Evolutionary conservation across 805 yeast genomes (phyloP).

Genomic region (Brettanomyces naardenensis): DNA sequence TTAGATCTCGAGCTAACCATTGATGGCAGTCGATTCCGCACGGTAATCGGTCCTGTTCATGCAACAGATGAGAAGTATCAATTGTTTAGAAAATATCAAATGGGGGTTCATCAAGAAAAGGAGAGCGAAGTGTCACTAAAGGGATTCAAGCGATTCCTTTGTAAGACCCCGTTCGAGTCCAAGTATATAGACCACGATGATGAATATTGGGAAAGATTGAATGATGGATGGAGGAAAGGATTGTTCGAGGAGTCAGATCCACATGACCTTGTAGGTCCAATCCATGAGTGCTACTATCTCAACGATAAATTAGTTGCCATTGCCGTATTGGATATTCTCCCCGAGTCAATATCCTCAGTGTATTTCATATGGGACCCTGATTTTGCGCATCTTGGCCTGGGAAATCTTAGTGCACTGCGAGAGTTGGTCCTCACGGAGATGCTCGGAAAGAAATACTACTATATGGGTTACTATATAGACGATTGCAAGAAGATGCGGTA

Average conservation of each 20-base stretch:
- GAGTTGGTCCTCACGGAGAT: slow-evolving; percentile 52
- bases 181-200: slow-evolving; percentile 17
- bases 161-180: slow-evolving; percentile 53
- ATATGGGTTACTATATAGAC: slow-evolving; percentile 72
- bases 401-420: slow-evolving; percentile 67
- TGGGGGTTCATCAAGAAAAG: slow-evolving; percentile 56
- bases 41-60: slow-evolving; percentile 45
- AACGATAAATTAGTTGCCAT: slow-evolving; percentile 61
- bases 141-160: slow-evolving; percentile 59
- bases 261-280: slow-evolving; percentile 41
- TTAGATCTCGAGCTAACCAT: slow-evolving; percentile 10
- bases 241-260: slow-evolving; percentile 7
- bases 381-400: slow-evolving; percentile 58
- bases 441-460: slow-evolving; percentile 49
- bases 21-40: slow-evolving; percentile 16
- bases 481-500: slow-evolving; percentile 81
- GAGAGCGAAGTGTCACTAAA: slow-evolving; percentile 34
- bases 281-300: slow-evolving; percentile 71
- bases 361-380: slow-evolving; percentile 88
- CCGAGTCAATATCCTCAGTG: slow-evolving; percentile 71
- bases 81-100: slow-evolving; percentile 63
- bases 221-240: slow-evolving; percentile 30
- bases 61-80: slow-evolving; percentile 52
- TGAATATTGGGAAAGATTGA: slow-evolving; percentile 33
- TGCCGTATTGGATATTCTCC: slow-evolving; percentile 71